Evolutionary conservation across 2,329 filamentous ascomycete species (phyloP).

Genomic region (Sclerotinia nivalis): DNA sequence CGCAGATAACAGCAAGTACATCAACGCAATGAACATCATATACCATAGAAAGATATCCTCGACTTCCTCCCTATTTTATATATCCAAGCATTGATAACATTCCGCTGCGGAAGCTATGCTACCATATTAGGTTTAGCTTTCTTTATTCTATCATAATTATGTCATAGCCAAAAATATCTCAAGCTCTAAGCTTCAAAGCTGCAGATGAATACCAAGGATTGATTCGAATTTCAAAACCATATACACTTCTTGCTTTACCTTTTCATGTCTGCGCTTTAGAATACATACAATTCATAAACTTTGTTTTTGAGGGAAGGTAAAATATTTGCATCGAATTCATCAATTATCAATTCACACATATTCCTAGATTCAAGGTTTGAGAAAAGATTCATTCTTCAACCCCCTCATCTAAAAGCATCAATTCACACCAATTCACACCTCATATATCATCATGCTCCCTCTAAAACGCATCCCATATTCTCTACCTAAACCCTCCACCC

Average conservation of each 20-base stretch:
- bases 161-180: neutral
- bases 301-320: too few species aligned
- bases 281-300: neutral
- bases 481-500: neutral
- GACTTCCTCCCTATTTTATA: too few species aligned
- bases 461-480: slow-evolving; percentile 1
- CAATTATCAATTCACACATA: too few species aligned
- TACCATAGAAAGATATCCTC: too few species aligned
- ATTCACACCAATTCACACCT: neutral
- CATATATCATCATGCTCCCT: slow-evolving; percentile 7
- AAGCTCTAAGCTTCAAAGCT: neutral
- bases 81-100: too few species aligned
- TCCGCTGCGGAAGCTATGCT: too few species aligned
- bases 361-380: too few species aligned
- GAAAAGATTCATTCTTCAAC: neutral
- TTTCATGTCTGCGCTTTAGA: neutral
- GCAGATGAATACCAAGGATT: neutral
- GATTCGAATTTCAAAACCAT: neutral
- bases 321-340: too few species aligned
- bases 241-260: neutral
- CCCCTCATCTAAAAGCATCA: neutral
- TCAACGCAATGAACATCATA: too few species aligned
- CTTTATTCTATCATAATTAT: neutral
- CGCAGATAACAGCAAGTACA: too few species aligned
- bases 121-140: neutral